Conservation (phyloP, 1,284 basidiomycete species). For the Bondarzewia mesenterica region DNA sequence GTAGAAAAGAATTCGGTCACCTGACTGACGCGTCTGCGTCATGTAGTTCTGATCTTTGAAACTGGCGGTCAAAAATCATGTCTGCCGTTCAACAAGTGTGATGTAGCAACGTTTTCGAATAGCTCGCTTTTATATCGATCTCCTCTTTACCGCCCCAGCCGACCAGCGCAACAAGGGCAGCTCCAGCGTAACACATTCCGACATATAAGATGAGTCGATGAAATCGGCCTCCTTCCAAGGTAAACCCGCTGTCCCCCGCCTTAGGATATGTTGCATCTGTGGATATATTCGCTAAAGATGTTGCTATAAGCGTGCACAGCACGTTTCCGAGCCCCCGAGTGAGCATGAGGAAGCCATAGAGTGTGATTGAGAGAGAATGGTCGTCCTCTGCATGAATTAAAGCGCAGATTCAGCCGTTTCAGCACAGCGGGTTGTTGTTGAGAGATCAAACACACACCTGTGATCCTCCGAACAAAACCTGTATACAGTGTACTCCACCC, state of each 20-base stretch:
- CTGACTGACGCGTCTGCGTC: too few relatives aligned
- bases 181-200: slow-evolving; percentile 28
- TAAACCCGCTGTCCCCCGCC: slow-evolving; percentile 22
- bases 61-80: too few relatives aligned
- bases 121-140: too few relatives aligned
- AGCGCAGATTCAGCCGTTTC: too few relatives aligned
- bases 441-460: slow-evolving; percentile 10
- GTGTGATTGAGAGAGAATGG: slow-evolving; percentile 16
- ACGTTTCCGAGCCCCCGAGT: slow-evolving; percentile 34
- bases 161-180: slow-evolving; percentile 19
- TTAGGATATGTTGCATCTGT: slow-evolving; percentile 6
- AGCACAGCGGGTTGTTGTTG: too few relatives aligned
- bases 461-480: slow-evolving; percentile 15
- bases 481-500: slow-evolving; percentile 21
- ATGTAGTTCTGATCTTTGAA: too few relatives aligned
- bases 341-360: slow-evolving; percentile 25
- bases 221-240: slow-evolving; percentile 25
- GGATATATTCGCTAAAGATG: too few relatives aligned
- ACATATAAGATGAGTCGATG: slow-evolving; percentile 28
- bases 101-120: too few relatives aligned
- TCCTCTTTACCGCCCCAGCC: slow-evolving; percentile 17
- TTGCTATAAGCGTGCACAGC: slow-evolving; percentile 32
- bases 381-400: slow-evolving; percentile 20
- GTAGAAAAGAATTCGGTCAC: too few relatives aligned
- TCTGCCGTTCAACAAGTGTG: too few relatives aligned